phyloP scores from a whole-genome alignment of 495 filamentous ascomycete genomes.

The Tuber melanosporum region DNA sequence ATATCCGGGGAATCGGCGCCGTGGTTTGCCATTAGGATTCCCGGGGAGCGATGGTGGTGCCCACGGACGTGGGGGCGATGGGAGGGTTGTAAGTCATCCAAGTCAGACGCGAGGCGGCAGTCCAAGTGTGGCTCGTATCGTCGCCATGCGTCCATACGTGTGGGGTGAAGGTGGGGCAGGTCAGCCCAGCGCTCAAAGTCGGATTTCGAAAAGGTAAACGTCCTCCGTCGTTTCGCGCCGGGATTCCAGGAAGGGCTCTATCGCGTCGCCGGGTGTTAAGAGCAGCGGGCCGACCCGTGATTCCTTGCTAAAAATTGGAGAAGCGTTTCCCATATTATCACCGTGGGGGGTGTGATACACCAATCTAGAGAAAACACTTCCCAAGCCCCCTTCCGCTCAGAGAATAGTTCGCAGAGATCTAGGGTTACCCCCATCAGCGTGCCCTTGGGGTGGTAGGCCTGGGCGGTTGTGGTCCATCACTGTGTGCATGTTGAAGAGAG shows the following conservation, averaged over 20 bases:
- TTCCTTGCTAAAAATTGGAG: neutral
- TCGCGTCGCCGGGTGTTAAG: slow-evolving; percentile 20
- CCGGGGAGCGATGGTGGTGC: neutral
- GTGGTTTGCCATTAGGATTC: neutral
- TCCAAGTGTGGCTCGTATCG: neutral
- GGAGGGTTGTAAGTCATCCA: neutral
- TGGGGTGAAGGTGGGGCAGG: neutral
- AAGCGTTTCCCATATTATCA: neutral
- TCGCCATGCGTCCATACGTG: neutral
- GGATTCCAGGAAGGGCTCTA: slow-evolving; percentile 9
- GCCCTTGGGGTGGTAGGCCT: neutral
- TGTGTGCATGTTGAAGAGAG: neutral
- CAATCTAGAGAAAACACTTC: neutral
- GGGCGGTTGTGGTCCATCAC: neutral
- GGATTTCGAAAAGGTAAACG: slow-evolving; percentile 1
- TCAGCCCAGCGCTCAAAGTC: neutral
- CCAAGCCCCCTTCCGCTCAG: neutral
- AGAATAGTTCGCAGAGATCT: neutral
- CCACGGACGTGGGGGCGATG: neutral
- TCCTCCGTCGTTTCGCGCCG: slow-evolving; percentile 16
- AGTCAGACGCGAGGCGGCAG: neutral
- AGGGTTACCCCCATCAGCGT: neutral
- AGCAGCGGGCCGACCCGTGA: neutral
- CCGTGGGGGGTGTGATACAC: neutral
- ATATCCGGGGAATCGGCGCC: neutral